A percentile compares a stretch with the other conserved stretches of the same genome.
These are phyloP conservation scores for Colletotrichum paranaense DNA, from an alignment of 2,329 filamentous ascomycete genomes.

Conservation along the genomic window DNA sequence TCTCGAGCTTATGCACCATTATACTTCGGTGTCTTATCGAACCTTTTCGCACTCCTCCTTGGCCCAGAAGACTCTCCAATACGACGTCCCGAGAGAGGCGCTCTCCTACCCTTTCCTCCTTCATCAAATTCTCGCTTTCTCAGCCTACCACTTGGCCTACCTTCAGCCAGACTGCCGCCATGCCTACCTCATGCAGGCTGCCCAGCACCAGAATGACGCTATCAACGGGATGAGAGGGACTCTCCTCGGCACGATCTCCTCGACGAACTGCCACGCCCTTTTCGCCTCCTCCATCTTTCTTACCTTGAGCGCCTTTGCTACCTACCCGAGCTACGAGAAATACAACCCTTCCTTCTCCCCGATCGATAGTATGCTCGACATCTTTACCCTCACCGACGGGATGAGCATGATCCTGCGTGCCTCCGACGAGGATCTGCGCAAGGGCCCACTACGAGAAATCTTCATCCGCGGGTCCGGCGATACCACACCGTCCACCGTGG, in stretches of 20 bases:
- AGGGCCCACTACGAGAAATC: constrained; percentile 39
- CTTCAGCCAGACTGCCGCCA: constrained; percentile 41
- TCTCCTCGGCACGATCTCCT: constrained; percentile 40
- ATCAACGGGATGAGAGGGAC: constrained; percentile 43
- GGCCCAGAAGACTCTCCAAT: constrained; percentile 39
- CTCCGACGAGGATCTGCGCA: constrained; percentile 39
- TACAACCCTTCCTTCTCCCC: constrained; percentile 37
- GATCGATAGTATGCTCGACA: constrained; percentile 47
- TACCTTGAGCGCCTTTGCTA: constrained; percentile 46
- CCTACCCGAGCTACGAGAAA: constrained; percentile 38
- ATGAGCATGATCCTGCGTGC: constrained; percentile 45
- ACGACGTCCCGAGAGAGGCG: constrained; percentile 42
- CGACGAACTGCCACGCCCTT: constrained; percentile 46
- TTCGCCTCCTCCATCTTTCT: constrained; percentile 48
- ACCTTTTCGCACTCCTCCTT: constrained; percentile 42
- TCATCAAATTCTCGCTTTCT: constrained; percentile 47
- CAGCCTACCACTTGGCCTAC: constrained; percentile 45
- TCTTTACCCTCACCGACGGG: constrained; percentile 45
- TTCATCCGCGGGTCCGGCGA: constrained; percentile 32
- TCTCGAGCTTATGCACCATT: constrained; percentile 51
- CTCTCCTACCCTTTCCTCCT: constrained; percentile 43
- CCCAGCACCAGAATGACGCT: constrained; percentile 48
- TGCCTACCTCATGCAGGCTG: constrained; percentile 43
- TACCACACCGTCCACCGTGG: constrained; percentile 8
- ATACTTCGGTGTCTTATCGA: constrained; percentile 43